Evolutionary conservation across 352 stramenopile species (phyloP).

Genomic region (Globisporangium heterothallicum): DNA sequence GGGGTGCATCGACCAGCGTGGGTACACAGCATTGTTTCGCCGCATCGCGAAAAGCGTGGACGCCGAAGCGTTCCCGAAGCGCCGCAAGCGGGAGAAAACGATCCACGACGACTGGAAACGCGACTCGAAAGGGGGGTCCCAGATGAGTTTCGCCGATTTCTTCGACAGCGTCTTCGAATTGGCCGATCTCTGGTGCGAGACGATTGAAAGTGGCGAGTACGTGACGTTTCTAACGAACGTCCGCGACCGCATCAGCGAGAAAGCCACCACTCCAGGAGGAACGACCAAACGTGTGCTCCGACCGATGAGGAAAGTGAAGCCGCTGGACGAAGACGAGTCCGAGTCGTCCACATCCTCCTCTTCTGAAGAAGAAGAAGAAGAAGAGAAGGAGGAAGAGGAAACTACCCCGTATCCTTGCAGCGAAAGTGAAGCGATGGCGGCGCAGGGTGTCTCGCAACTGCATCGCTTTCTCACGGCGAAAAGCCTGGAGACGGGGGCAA

Average conservation of each 20-base stretch:
- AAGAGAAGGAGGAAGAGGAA: constrained; percentile 16
- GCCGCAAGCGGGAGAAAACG: constrained; percentile 33
- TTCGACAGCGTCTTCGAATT: constrained; percentile 75
- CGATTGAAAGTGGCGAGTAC: constrained; percentile 62
- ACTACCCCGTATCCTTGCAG: too few relatives aligned
- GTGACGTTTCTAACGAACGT: constrained; percentile 44
- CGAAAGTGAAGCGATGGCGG: neutral
- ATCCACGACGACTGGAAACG: constrained; percentile 61
- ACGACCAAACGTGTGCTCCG: constrained; percentile 30
- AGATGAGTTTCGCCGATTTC: constrained; percentile 66
- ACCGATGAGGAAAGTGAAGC: constrained; percentile 34
- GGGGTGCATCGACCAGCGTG: constrained; percentile 53
- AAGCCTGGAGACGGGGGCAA: neutral
- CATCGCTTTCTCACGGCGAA: constrained; percentile 15
- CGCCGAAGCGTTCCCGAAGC: constrained; percentile 23
- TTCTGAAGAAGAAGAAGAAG: constrained; percentile 15
- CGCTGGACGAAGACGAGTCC: constrained; percentile 34
- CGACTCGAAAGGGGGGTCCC: constrained; percentile 43
- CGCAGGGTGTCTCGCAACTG: neutral
- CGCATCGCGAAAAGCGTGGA: constrained; percentile 52
- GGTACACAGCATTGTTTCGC: constrained; percentile 50
- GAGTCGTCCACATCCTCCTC: constrained; percentile 16
- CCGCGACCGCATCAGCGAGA: constrained; percentile 29
- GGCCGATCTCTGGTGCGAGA: constrained; percentile 69
- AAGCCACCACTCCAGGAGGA: neutral